phyloP scores from a whole-genome alignment of 495 filamentous ascomycete genomes.

The Hyaloscypha finlandica region DNA sequence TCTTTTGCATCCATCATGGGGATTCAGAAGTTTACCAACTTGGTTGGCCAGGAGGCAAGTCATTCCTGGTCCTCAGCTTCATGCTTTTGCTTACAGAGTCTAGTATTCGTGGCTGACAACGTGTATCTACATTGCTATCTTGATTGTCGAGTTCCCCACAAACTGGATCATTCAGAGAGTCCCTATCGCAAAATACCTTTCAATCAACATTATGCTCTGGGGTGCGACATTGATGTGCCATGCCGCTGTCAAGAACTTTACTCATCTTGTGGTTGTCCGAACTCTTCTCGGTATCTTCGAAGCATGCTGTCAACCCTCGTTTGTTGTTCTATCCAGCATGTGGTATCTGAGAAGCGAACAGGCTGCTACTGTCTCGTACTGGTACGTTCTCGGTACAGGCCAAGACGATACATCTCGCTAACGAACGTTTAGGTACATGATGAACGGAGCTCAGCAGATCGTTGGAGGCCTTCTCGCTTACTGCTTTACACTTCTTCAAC shows the following conservation, averaged over 20 bases:
- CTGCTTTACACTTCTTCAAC: slow-evolving; percentile 27
- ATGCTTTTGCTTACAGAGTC: too few species aligned
- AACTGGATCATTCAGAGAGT: slow-evolving; percentile 60
- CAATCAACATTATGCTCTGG: slow-evolving; percentile 61
- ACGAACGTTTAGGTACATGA: slow-evolving; percentile 63
- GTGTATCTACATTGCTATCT: slow-evolving; percentile 66
- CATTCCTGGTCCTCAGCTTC: too few species aligned
- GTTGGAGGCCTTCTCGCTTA: slow-evolving; percentile 31
- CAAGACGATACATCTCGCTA: slow-evolving; percentile 51
- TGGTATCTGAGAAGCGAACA: slow-evolving; percentile 67
- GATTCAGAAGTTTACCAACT: slow-evolving; percentile 46
- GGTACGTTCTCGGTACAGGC: slow-evolving; percentile 51
- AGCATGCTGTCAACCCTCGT: slow-evolving; percentile 61
- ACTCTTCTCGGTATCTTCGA: slow-evolving; percentile 66
- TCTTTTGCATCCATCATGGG: slow-evolving; percentile 60
- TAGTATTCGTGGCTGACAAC: slow-evolving; percentile 58
- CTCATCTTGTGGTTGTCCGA: slow-evolving; percentile 57
- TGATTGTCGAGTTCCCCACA: slow-evolving; percentile 66
- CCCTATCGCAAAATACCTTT: slow-evolving; percentile 62
- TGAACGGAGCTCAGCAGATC: slow-evolving; percentile 61
- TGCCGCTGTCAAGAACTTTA: slow-evolving; percentile 45
- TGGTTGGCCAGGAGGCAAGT: slow-evolving; percentile 41
- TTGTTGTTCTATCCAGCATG: slow-evolving; percentile 58
- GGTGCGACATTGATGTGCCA: slow-evolving; percentile 55
- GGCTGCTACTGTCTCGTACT: slow-evolving; percentile 56